Evolutionary conservation across 2,329 filamentous ascomycete species (phyloP).

Genomic region (Pseudophaeomoniella oleicola): DNA sequence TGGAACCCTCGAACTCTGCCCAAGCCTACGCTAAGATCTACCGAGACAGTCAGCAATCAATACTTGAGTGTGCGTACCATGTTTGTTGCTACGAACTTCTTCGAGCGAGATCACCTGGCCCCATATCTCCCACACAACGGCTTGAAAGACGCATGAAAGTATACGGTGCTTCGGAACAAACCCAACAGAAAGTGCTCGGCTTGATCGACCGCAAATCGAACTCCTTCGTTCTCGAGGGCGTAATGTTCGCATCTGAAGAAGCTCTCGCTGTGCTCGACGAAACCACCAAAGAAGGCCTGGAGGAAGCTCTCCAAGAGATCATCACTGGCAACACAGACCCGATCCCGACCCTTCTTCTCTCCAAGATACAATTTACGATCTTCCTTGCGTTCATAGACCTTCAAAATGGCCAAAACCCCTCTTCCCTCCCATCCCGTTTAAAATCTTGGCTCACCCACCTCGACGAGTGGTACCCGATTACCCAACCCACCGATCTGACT

Average conservation of each 20-base stretch:
- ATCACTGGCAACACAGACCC: not conserved
- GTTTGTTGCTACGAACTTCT: conserved; percentile 24
- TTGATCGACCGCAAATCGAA: not conserved
- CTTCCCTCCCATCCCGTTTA: not conserved
- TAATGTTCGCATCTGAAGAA: not conserved
- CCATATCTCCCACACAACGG: not conserved
- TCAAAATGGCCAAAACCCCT: not conserved
- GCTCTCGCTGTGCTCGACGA: not conserved
- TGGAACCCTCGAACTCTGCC: conserved; percentile 21
- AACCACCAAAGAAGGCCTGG: not conserved
- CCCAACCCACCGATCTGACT: not conserved
- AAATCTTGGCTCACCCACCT: not conserved
- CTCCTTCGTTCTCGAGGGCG: not conserved
- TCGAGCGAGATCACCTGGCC: conserved; percentile 13
- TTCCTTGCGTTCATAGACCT: not conserved
- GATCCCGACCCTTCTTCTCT: too few species aligned
- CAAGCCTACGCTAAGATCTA: conserved; percentile 26
- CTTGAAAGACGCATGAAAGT: not conserved
- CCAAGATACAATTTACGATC: not conserved
- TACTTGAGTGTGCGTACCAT: conserved; percentile 24
- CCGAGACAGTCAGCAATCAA: conserved; percentile 23
- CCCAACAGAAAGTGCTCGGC: not conserved
- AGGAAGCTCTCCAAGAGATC: not conserved
- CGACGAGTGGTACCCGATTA: not conserved
- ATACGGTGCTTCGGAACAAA: not conserved